Percentiles rank a stretch among this genome's conserved stretches.
These are phyloP conservation scores for Thelonectria discophora DNA, from an alignment of 2,329 filamentous ascomycete genomes.

Conservation along the genomic window DNA sequence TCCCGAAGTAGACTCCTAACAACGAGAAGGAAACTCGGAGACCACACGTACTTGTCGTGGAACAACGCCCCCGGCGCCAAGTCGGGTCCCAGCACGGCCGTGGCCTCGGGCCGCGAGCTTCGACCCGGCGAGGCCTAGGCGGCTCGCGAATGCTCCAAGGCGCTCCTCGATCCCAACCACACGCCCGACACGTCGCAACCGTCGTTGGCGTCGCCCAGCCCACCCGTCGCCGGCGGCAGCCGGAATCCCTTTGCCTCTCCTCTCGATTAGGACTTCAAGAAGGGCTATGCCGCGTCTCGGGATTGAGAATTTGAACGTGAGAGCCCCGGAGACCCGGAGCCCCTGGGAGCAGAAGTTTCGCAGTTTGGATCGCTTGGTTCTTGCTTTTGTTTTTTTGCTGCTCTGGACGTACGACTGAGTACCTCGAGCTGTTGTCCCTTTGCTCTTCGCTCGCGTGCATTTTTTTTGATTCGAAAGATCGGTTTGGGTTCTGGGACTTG, in stretches of 20 bases:
- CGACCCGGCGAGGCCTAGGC: constrained; percentile 55
- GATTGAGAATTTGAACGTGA: neutral
- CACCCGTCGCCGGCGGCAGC: constrained; percentile 2
- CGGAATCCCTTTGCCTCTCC: constrained; percentile 4
- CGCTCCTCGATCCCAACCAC: constrained; percentile 28
- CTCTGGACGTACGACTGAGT: constrained; percentile 35
- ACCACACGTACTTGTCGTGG: constrained; percentile 98
- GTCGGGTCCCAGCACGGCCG: constrained; percentile 53
- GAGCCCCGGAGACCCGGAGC: too few relatives aligned
- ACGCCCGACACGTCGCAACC: constrained; percentile 18
- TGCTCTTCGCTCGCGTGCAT: neutral
- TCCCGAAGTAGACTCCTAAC: constrained; percentile 11
- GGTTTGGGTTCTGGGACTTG: constrained; percentile 18
- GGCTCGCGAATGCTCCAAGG: constrained; percentile 41
- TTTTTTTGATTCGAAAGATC: constrained; percentile 21
- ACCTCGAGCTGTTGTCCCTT: constrained; percentile 18
- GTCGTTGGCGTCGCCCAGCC: constrained; percentile 25
- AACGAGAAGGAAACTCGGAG: constrained; percentile 84
- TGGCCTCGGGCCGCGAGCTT: constrained; percentile 66
- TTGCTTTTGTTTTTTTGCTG: constrained; percentile 20
- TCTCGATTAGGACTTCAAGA: constrained; percentile 14
- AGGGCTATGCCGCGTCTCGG: neutral
- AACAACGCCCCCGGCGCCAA: constrained; percentile 69
- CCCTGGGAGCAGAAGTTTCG: constrained; percentile 7
- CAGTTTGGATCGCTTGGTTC: constrained; percentile 22